These are phyloP conservation scores for Trichophyton rubrum DNA, from an alignment of 2,329 filamentous ascomycete species.

Conservation along the genomic window DNA sequence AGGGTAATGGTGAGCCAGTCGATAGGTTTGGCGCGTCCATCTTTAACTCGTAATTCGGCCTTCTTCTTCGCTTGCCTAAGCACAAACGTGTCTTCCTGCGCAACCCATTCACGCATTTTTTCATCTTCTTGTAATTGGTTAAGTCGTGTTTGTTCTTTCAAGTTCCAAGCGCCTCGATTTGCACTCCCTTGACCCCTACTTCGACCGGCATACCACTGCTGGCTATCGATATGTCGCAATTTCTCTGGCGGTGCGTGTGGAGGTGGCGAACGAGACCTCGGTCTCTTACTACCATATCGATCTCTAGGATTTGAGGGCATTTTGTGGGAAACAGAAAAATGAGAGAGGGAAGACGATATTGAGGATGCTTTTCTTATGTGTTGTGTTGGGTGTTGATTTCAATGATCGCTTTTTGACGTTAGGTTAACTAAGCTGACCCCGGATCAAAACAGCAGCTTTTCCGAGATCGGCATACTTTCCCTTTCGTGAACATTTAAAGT, in stretches of 20 bases:
- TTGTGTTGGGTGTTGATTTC: neutral
- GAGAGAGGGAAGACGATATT: neutral
- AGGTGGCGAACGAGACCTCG: slow-evolving; percentile 32
- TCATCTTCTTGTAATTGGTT: slow-evolving; percentile 59
- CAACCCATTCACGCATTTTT: slow-evolving; percentile 70
- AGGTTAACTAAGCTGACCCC: neutral
- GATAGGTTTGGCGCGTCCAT: slow-evolving; percentile 79
- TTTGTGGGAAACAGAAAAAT: neutral
- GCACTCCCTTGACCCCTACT: slow-evolving; percentile 17
- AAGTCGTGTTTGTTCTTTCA: slow-evolving; percentile 34
- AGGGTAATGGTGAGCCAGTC: slow-evolving; percentile 89
- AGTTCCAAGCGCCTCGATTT: slow-evolving; percentile 14
- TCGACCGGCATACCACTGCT: slow-evolving; percentile 10
- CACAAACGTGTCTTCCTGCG: slow-evolving; percentile 91
- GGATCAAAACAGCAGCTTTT: neutral
- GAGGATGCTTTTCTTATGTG: neutral
- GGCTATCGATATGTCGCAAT: slow-evolving; percentile 24
- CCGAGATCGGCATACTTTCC: neutral
- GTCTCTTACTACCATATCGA: slow-evolving; percentile 26
- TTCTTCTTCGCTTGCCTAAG: slow-evolving; percentile 97
- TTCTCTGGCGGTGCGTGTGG: slow-evolving; percentile 30
- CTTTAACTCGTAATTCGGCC: slow-evolving; percentile 84
- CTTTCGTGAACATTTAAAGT: neutral
- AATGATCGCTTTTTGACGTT: neutral
- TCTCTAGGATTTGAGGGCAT: slow-evolving; percentile 13